Percentiles rank a stretch among this genome's conserved stretches.
Conservation (phyloP, 495 filamentous ascomycete species). For the Podospora conica region DNA sequence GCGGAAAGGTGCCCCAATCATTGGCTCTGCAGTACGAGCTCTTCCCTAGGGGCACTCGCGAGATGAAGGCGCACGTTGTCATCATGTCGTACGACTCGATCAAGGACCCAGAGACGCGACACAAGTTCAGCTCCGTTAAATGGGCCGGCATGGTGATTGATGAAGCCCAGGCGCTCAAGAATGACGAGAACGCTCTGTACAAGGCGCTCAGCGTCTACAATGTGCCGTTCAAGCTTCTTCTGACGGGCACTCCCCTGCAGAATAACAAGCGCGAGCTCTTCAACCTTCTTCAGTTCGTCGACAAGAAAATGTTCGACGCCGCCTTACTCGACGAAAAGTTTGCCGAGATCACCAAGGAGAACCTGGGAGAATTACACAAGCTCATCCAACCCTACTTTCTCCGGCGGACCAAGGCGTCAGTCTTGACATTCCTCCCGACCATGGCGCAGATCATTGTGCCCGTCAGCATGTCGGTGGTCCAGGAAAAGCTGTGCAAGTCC, state of each 20-base stretch:
- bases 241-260: conserved; percentile 89
- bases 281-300: conserved; percentile 90
- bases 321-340: conserved; percentile 68
- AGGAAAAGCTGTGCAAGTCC: conserved; percentile 90
- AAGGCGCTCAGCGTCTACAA: conserved; percentile 62
- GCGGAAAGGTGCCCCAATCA: conserved; percentile 60
- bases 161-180: conserved; percentile 95
- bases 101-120: conserved; percentile 56
- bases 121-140: conserved; percentile 57
- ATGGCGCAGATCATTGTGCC: conserved; percentile 94
- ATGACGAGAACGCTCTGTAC: conserved; percentile 80
- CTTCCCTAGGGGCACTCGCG: conserved; percentile 50
- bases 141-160: conserved; percentile 93
- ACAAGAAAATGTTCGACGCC: conserved; percentile 56
- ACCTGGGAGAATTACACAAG: conserved; percentile 70
- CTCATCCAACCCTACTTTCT: conserved; percentile 73
- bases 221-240: conserved; percentile 70
- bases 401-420: conserved; percentile 77
- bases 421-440: conserved; percentile 81
- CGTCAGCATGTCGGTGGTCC: conserved; percentile 83
- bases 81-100: conserved; percentile 93
- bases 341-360: conserved; percentile 66
- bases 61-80: conserved; percentile 80
- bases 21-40: conserved; percentile 75
- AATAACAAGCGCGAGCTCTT: conserved; percentile 94